Percentiles rank a stretch among this genome's conserved stretches.
phyloP scores from a whole-genome alignment of 2,329 filamentous ascomycete species.

The Colletotrichum sp. region DNA sequence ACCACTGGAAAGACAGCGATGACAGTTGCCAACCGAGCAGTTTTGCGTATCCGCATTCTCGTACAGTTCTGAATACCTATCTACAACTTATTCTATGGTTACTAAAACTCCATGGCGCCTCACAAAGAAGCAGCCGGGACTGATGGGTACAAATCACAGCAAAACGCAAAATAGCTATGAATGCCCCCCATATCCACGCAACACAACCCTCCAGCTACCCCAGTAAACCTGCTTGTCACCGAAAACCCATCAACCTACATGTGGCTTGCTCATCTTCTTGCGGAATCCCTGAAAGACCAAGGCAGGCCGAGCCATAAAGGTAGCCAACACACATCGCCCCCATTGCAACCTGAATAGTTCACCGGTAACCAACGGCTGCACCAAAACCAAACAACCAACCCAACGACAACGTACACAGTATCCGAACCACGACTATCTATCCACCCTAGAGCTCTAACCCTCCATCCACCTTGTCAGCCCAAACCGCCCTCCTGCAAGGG shows the following conservation, averaged over 20 bases:
- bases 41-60: not conserved
- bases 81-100: not conserved
- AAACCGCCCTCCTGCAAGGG: not conserved
- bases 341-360: not conserved
- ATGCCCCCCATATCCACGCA: not conserved
- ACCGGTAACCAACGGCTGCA: not conserved
- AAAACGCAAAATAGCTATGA: not conserved
- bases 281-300: not conserved
- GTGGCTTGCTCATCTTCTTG: not conserved
- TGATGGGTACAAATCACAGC: not conserved
- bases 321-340: not conserved
- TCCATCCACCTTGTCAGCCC: not conserved
- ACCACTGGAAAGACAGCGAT: not conserved
- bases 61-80: not conserved
- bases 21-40: not conserved
- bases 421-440: no score
- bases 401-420: not conserved
- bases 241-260: not conserved
- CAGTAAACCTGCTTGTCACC: not conserved
- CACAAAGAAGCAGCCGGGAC: not conserved
- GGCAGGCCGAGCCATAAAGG: not conserved
- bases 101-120: not conserved
- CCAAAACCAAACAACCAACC: not conserved
- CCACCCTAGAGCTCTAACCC: not conserved
- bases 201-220: not conserved